phyloP scores from a whole-genome alignment of 192 early-diverging fungal species.

The Podila epigama region DNA sequence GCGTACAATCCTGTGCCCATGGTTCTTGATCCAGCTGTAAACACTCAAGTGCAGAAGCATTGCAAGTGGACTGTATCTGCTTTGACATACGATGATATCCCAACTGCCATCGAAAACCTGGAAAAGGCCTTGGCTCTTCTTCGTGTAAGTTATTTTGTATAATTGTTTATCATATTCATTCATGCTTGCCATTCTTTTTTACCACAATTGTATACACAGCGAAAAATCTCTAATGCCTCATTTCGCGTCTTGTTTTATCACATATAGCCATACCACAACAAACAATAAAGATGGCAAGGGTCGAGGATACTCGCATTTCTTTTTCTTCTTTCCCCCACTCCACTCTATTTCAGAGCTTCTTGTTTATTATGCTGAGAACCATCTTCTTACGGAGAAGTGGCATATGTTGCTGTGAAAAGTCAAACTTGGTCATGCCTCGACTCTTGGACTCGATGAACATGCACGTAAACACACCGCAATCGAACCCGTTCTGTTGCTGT shows the following conservation, averaged over 20 bases:
- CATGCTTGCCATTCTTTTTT: not conserved
- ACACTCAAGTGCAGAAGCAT: constrained; percentile 82
- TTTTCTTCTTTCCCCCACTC: not conserved
- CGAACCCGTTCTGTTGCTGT: constrained; percentile 84
- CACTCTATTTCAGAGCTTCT: not conserved
- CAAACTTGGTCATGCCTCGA: constrained; percentile 63
- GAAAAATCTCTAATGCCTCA: no score
- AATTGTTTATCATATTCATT: constrained; percentile 11
- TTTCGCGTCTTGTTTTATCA: no score
- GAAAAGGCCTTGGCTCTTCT: constrained; percentile 67
- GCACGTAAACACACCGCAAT: constrained; percentile 95
- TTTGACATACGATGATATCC: constrained; percentile 92
- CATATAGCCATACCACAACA: constrained; percentile 33
- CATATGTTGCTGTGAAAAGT: constrained; percentile 82
- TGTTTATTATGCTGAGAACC: constrained; percentile 74
- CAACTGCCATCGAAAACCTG: constrained; percentile 82
- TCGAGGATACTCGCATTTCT: not conserved
- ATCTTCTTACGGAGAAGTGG: constrained; percentile 72
- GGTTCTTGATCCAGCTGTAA: constrained; percentile 58
- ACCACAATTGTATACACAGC: not conserved
- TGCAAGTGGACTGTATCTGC: constrained; percentile 94
- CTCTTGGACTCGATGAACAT: constrained; percentile 83
- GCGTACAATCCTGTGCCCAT: constrained; percentile 10
- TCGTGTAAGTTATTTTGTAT: constrained; percentile 43
- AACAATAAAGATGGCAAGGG: constrained; percentile 20